Percentiles rank a stretch among this genome's conserved stretches.
These are phyloP conservation scores for Kitagawia praeruptora DNA, from an alignment of 129 eudicot genomes.

Conservation along the genomic window DNA sequence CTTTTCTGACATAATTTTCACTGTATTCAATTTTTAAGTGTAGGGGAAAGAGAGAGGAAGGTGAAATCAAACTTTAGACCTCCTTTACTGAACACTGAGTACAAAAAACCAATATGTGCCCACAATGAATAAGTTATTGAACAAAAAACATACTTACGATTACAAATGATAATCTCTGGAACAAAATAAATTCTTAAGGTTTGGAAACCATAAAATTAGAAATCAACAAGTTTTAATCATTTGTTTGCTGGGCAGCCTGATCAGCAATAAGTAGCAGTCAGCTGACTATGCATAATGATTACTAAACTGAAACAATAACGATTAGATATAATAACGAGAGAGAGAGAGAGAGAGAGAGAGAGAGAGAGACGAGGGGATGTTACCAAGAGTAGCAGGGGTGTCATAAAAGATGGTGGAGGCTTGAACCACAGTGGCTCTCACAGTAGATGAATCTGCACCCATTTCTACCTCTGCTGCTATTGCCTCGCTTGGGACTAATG, in stretches of 20 bases:
- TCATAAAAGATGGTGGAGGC: slow-evolving; percentile 96
- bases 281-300: background rate
- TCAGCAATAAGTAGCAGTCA: background rate
- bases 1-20: too few species aligned
- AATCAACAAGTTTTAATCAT: background rate
- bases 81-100: background rate
- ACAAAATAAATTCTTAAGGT: background rate
- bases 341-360: background rate
- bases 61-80: background rate
- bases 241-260: background rate
- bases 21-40: too few species aligned
- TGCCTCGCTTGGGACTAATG: background rate
- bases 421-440: slow-evolving; percentile 92
- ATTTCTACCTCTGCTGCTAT: slow-evolving; percentile 62
- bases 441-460: slow-evolving; percentile 62
- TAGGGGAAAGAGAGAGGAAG: too few species aligned
- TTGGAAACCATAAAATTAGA: background rate
- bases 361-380: too few species aligned
- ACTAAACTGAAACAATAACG: background rate
- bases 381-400: slow-evolving; percentile 96
- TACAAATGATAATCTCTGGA: too few species aligned
- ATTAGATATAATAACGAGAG: background rate
- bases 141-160: too few species aligned
- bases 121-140: background rate
- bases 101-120: background rate